Base-by-base conservation (phyloP, 805 yeast species). In the Metschnikowia orientalis region DNA sequence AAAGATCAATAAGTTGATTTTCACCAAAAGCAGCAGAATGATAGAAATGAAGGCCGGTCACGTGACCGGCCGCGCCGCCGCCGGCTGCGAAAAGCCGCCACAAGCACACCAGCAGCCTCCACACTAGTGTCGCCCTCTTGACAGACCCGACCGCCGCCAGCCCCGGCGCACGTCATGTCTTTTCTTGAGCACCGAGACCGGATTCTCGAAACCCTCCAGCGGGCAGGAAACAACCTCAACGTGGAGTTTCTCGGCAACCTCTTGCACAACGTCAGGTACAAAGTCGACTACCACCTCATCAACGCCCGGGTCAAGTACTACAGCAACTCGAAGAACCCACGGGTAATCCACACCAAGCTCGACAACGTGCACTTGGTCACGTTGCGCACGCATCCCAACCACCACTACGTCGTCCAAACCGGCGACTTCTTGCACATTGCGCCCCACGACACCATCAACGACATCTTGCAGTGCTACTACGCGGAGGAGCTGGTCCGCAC, bases 261-360 rank as follows among this genome's bases (percentile, higher is more conserved):
- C 17, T 32, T 41, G 23, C 64, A 55, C 34, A 51, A 52, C 10
- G 39, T 57, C 23, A 54, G 59, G 32, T 61, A 56, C 44, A 56
- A 58, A 31, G 38, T 58, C 19, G 61, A 57, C 34, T 57, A 59
- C 35, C 45, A 54, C 27, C 45, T 47, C 23, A 57, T 63, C 16
- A 61, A 61, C 31, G 63, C 56, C 35, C 53, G 56, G 14, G 65
- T 59, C 33, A 51, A 53, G 25, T 64, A 56, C 47, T 68, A 70
- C 48, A 62, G 61, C 47, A 56, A 58, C 24, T 49, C 55, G 20
- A 49, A 49, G 23, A 61, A 59, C 38, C 65, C 65, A 2, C 45
- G 65, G 12, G 60, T 69, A 5, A 58, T 67, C 16, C 65, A 63
- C 9, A 44, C 59, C 4, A 58, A 53, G 37, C 53, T 60, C 32